Conservation (phyloP, 176 grass and related monocot species). For the Triticum timopheevii region DNA sequence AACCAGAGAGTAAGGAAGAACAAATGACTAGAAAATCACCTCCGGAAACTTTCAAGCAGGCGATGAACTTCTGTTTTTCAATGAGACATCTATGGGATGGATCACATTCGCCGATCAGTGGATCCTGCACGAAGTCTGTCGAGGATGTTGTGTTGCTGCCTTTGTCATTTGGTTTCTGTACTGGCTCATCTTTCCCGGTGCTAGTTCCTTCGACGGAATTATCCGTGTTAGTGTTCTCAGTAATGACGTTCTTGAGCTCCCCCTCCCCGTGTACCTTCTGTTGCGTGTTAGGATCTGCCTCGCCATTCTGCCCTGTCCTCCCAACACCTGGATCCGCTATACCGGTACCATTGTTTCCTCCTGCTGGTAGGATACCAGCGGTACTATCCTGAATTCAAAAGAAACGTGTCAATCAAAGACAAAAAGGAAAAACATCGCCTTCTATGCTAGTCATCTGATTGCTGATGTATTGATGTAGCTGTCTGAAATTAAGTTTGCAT, state of each 20-base stretch:
- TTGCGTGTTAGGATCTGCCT: slow-evolving; percentile 21
- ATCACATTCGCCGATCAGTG: slow-evolving; percentile 65
- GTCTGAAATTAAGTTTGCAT: not conserved
- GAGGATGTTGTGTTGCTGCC: slow-evolving; percentile 10
- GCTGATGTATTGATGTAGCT: not conserved
- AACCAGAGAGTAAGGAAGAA: not conserved
- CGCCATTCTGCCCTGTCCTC: slow-evolving; percentile 19
- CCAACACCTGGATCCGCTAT: slow-evolving; percentile 2
- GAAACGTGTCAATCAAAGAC: slow-evolving; percentile 13
- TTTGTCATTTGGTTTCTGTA: slow-evolving; percentile 21
- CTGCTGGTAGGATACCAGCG: not conserved
- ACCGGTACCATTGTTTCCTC: slow-evolving; percentile 1
- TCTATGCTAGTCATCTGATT: not conserved
- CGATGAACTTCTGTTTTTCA: slow-evolving; percentile 63
- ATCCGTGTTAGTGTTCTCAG: slow-evolving; percentile 35
- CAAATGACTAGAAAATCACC: slow-evolving; percentile 43
- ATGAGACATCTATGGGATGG: slow-evolving; percentile 68
- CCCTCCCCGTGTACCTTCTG: not conserved
- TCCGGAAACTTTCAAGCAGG: slow-evolving; percentile 88
- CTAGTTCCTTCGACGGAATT: slow-evolving; percentile 26
- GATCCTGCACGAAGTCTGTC: slow-evolving; percentile 31
- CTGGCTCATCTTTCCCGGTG: slow-evolving; percentile 29
- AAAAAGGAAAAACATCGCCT: not conserved
- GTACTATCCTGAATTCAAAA: slow-evolving; percentile 35
- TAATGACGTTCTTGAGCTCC: slow-evolving; percentile 10